Evolutionary conservation across 441 rosid species (phyloP), one percentile per base, ranked within the genome.

Genomic region (Eruca vesicaria): DNA sequence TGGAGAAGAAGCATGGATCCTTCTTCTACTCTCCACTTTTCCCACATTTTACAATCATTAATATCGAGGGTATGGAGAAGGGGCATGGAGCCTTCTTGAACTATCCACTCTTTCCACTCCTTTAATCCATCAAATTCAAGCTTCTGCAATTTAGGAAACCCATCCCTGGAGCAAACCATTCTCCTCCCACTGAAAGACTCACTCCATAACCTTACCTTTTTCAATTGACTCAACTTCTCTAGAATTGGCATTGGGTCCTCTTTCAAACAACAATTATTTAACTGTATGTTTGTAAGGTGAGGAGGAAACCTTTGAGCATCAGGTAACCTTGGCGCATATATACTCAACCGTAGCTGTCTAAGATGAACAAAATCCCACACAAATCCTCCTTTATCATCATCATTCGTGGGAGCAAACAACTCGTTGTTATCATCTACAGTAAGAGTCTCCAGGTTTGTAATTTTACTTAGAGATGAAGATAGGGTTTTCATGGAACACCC

Each of bases 1-100:
- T 5, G 32, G 6, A 29, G 32, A 29, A 29, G 32, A 29, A 5
- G 32, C 32, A 29, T 29, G 32, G 32, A 29, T 5, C 32, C 32
- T 29, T 29, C 32, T 29, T 4, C 7, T 3, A 29, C 32, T 5
- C 4, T 29, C 32, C 32, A 29, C 6, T 4, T 29, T 29, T 29
- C 32, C 32, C 32, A 29, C 7, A 32, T 58, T 1, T 1, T 0
- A 10, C 73, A 62, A 0, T 3, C 1, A 0, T 0, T 0, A 0
- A 31, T 32, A 1, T 0, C 0, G 0, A 71, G 41, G 33, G 3
- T 3, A 21, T 16, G 45, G 11, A 78, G 66, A 67, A 16, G 6
- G 0, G 78, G 75, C 81, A 73, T 73, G 48, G 78, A 65, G n/a
- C 45, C 71, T 63, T 68, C 76, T 70, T 78, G 69, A 2, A 72